Conservation (phyloP, 805 yeast genomes). For the Cyberlindnera euphorbiiphila region DNA sequence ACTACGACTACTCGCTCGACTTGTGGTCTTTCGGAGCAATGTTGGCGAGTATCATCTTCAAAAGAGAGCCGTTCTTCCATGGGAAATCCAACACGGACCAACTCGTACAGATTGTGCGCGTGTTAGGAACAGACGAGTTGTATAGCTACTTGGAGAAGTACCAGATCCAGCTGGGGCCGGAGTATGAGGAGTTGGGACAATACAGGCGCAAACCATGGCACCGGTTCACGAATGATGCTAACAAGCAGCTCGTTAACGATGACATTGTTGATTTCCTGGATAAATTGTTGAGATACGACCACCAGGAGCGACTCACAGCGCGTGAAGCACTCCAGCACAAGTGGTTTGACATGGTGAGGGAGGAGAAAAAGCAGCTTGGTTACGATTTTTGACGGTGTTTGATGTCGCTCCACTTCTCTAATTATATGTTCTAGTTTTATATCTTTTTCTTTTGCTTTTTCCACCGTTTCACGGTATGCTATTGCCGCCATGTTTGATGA, state of each 20-base stretch:
- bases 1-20: constrained; percentile 85
- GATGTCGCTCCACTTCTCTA: background rate
- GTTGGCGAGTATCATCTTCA: constrained; percentile 84
- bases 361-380: constrained; percentile 11
- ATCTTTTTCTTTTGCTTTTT: background rate
- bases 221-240: constrained; percentile 52
- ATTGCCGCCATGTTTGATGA: too few relatives aligned
- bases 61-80: constrained; percentile 88
- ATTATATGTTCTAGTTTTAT: background rate
- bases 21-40: constrained; percentile 91
- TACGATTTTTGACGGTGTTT: constrained; percentile 4
- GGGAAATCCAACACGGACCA: constrained; percentile 92
- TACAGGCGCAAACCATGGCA: constrained; percentile 67
- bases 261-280: constrained; percentile 69
- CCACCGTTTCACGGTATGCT: background rate
- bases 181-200: constrained; percentile 73
- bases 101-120: constrained; percentile 83
- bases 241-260: constrained; percentile 47
- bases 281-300: constrained; percentile 74
- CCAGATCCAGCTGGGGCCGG: constrained; percentile 63
- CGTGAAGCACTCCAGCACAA: constrained; percentile 80
- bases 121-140: constrained; percentile 79
- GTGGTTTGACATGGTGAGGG: constrained; percentile 44
- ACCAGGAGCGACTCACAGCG: constrained; percentile 84
- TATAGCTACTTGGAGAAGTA: constrained; percentile 64